phyloP scores from a whole-genome alignment of 306 rosid species.

The Malus sylvestris region DNA sequence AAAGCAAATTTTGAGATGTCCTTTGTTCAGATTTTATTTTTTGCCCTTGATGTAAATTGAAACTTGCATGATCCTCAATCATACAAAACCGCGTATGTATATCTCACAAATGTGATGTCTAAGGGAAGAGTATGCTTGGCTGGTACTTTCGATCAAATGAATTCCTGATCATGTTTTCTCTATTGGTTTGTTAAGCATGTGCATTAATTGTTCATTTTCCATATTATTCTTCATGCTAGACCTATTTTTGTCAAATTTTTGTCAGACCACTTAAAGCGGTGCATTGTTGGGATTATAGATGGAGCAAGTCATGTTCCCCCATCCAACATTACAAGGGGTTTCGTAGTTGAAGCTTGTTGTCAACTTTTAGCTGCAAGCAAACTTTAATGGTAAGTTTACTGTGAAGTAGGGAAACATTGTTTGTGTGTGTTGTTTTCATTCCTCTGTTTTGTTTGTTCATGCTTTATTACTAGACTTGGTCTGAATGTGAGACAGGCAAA shows the following conservation, averaged over 20 bases:
- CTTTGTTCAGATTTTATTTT: background rate
- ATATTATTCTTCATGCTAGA: background rate
- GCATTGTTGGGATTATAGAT: background rate
- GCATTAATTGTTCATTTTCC: background rate
- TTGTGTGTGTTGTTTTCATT: background rate
- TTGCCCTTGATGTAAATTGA: background rate
- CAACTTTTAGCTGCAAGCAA: background rate
- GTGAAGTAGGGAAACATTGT: background rate
- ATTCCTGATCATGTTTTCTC: background rate
- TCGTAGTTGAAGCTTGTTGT: background rate
- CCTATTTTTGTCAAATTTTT: background rate
- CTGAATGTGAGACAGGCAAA: conserved; percentile 53
- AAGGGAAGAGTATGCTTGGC: background rate
- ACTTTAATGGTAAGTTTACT: background rate
- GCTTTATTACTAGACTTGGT: conserved; percentile 45
- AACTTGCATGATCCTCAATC: background rate
- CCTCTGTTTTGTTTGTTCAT: conserved; percentile 14
- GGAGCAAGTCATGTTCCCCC: background rate
- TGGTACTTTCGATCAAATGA: background rate
- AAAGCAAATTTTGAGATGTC: background rate
- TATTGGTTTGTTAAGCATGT: background rate
- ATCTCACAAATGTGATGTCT: background rate
- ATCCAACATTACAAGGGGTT: background rate
- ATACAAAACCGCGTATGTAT: background rate
- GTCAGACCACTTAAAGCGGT: background rate